These are phyloP conservation scores for Phellopilus nigrolimitatus DNA, from an alignment of 1,284 basidiomycete genomes.

Conservation along the genomic window DNA sequence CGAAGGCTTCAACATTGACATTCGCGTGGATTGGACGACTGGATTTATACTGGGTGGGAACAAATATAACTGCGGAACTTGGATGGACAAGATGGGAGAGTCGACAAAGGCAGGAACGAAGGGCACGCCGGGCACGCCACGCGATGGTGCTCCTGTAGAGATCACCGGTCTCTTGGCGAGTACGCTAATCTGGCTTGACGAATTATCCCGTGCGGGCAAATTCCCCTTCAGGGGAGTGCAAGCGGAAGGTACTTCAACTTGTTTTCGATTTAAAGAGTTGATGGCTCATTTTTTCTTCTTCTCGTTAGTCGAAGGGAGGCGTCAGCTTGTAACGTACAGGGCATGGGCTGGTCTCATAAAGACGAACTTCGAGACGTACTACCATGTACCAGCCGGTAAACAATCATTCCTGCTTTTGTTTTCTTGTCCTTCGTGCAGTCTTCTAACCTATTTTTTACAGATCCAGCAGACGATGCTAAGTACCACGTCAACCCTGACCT, in stretches of 20 bases:
- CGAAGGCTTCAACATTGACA: constrained; percentile 91
- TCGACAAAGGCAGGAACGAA: constrained; percentile 89
- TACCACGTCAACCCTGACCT: constrained; percentile 71
- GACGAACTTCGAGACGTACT: constrained; percentile 83
- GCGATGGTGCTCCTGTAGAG: constrained; percentile 94
- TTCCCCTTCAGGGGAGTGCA: constrained; percentile 92
- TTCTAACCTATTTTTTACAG: constrained; percentile 34
- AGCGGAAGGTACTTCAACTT: constrained; percentile 68
- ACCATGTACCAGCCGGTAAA: constrained; percentile 82
- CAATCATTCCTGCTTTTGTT: constrained; percentile 12
- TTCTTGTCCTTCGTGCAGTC: background rate
- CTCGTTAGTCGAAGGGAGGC: constrained; percentile 63
- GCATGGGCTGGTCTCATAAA: constrained; percentile 89
- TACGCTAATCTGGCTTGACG: constrained; percentile 83
- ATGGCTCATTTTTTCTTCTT: background rate
- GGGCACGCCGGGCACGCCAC: constrained; percentile 89
- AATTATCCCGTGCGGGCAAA: constrained; percentile 58
- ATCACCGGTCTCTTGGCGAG: constrained; percentile 93
- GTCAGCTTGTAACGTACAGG: constrained; percentile 77
- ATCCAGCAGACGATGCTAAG: constrained; percentile 66
- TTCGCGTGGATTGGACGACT: constrained; percentile 91
- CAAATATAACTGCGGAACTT: constrained; percentile 80
- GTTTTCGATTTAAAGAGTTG: background rate
- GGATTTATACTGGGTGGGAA: constrained; percentile 91
- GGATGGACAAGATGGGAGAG: constrained; percentile 99